Percentiles rank a stretch among this genome's conserved stretches.
These are phyloP conservation scores for Phellopilus nigrolimitatus DNA, from an alignment of 1,284 basidiomycete species.

Conservation along the genomic window DNA sequence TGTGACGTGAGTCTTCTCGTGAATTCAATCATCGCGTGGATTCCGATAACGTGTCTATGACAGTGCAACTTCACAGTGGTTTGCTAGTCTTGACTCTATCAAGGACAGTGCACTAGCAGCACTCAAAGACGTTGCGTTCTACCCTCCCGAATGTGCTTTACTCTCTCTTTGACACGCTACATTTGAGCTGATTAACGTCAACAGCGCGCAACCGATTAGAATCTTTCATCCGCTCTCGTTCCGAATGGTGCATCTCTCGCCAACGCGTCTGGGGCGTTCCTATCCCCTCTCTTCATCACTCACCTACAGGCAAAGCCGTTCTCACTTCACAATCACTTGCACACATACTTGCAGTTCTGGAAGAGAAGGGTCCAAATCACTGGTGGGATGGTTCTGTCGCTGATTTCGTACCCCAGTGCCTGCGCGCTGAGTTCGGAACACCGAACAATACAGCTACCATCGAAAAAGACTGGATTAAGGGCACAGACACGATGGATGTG, in stretches of 20 bases:
- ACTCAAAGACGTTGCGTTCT: slow-evolving; percentile 72
- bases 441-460: slow-evolving; percentile 37
- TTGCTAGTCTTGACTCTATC: slow-evolving; percentile 85
- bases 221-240: slow-evolving; percentile 80
- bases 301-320: slow-evolving; percentile 58
- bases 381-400: slow-evolving; percentile 91
- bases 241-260: slow-evolving; percentile 99
- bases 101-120: slow-evolving; percentile 74
- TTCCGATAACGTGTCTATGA: not conserved
- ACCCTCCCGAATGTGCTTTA: slow-evolving; percentile 68
- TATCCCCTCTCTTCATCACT: slow-evolving; percentile 84
- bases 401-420: slow-evolving; percentile 72
- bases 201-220: slow-evolving; percentile 82
- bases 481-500: slow-evolving; percentile 96
- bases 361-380: slow-evolving; percentile 68
- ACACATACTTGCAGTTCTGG: slow-evolving; percentile 76
- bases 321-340: slow-evolving; percentile 67
- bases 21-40: not conserved
- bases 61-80: slow-evolving; percentile 98
- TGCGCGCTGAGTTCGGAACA: slow-evolving; percentile 29
- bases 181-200: slow-evolving; percentile 11
- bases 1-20: slow-evolving; percentile 56
- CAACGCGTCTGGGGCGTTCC: slow-evolving; percentile 99
- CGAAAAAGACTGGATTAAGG: slow-evolving; percentile 59
- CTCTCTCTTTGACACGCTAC: slow-evolving; percentile 18